Conservation (phyloP, 192 early-diverging fungal genomes). For the Gaertneriomyces sp. region DNA sequence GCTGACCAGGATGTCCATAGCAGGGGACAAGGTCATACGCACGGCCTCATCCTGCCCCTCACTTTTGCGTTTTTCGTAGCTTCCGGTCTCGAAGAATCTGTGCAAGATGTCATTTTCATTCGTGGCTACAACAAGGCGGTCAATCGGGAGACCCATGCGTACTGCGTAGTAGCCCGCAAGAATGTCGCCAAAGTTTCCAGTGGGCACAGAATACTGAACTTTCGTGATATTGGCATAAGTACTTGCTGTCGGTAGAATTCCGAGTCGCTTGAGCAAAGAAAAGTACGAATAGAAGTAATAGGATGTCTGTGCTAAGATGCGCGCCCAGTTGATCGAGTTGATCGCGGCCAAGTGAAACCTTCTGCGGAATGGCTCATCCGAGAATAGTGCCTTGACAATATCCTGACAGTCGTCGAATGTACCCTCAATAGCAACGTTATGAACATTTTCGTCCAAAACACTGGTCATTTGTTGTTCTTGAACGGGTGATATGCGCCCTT, state of each 20-base stretch:
- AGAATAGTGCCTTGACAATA: conserved; percentile 88
- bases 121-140: conserved; percentile 82
- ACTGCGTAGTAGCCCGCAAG: conserved; percentile 90
- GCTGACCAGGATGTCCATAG: conserved; percentile 96
- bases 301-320: conserved; percentile 90
- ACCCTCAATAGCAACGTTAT: conserved; percentile 87
- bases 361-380: conserved; percentile 67
- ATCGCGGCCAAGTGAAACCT: conserved; percentile 84
- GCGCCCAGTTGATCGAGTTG: conserved; percentile 99
- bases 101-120: conserved; percentile 97
- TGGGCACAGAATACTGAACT: conserved; percentile 79
- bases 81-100: conserved; percentile 84
- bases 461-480: conserved; percentile 99
- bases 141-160: conserved; percentile 86
- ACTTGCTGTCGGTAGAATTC: not conserved
- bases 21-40: conserved; percentile 78
- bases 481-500: conserved; percentile 84
- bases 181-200: conserved; percentile 93
- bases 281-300: conserved; percentile 98
- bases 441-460: conserved; percentile 88
- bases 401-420: conserved; percentile 98
- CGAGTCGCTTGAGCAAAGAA: conserved; percentile 11
- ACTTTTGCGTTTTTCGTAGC: conserved; percentile 69
- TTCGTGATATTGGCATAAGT: conserved; percentile 9
- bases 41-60: conserved; percentile 42